These are phyloP conservation scores for Sporothrix pallida DNA, from an alignment of 2,329 filamentous ascomycete genomes.

Conservation along the genomic window DNA sequence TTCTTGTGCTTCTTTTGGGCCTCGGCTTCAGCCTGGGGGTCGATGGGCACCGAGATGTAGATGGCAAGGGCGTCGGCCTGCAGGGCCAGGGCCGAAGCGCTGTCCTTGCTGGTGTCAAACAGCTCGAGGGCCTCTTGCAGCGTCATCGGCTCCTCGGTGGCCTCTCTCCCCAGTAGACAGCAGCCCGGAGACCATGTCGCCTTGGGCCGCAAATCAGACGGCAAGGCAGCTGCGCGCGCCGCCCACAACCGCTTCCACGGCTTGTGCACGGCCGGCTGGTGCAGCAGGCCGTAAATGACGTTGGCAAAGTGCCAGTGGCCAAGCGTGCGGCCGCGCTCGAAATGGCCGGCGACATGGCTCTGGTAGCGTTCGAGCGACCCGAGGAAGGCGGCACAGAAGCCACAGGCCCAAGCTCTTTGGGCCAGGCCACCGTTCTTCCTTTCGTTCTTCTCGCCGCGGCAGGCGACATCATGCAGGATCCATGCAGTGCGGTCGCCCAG, in stretches of 20 bases:
- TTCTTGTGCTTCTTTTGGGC: background rate
- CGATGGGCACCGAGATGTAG: conserved; percentile 42
- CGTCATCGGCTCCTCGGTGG: background rate
- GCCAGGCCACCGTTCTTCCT: conserved; percentile 47
- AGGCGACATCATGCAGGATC: conserved; percentile 70
- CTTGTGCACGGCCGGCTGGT: conserved; percentile 65
- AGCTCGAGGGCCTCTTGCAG: conserved; percentile 70
- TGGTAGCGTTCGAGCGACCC: conserved; percentile 69
- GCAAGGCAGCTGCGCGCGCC: conserved; percentile 51
- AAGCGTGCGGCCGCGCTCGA: conserved; percentile 66
- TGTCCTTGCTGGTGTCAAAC: conserved; percentile 63
- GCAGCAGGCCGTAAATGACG: conserved; percentile 70
- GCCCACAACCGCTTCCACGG: conserved; percentile 65
- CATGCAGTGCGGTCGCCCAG: conserved; percentile 72
- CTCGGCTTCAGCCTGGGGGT: background rate
- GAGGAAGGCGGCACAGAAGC: conserved; percentile 68
- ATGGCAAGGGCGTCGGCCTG: conserved; percentile 63
- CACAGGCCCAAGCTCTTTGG: conserved; percentile 71
- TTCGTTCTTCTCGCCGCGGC: conserved; percentile 61
- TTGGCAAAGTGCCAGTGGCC: conserved; percentile 72
- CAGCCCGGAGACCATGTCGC: conserved; percentile 65
- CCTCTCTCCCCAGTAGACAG: conserved; percentile 49
- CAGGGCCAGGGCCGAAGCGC: conserved; percentile 62
- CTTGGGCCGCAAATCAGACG: conserved; percentile 59
- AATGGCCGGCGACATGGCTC: conserved; percentile 71